Percentiles rank a stretch among this genome's conserved stretches.
These are phyloP conservation scores for Mycena sanguinolenta DNA, from an alignment of 768 basidiomycete genomes.

Conservation along the genomic window DNA sequence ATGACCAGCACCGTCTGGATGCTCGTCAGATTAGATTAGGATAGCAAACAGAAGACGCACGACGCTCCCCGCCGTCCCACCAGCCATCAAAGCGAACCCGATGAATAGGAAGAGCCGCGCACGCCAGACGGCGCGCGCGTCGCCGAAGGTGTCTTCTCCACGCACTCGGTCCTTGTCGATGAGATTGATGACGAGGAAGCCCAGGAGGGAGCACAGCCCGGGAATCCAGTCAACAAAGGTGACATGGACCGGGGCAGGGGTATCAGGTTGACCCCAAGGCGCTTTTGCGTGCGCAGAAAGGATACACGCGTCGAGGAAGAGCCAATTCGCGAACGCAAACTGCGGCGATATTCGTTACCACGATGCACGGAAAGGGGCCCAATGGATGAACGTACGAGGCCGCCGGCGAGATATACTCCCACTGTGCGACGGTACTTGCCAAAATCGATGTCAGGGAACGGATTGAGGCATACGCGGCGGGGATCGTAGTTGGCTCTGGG, in stretches of 20 bases:
- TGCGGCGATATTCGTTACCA: slow-evolving; percentile 44
- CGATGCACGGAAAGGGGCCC: too few species aligned
- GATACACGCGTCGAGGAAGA: slow-evolving; percentile 93
- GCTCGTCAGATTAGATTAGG: not conserved
- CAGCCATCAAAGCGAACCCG: slow-evolving; percentile 97
- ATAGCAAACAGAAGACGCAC: slow-evolving; percentile 68
- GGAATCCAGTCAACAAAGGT: slow-evolving; percentile 98
- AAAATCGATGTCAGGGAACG: slow-evolving; percentile 82
- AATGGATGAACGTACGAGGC: slow-evolving; percentile 72
- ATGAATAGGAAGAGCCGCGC: slow-evolving; percentile 93
- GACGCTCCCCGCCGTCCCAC: slow-evolving; percentile 96
- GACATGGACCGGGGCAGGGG: slow-evolving; percentile 78
- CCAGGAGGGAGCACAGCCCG: slow-evolving; percentile 91
- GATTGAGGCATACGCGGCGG: slow-evolving; percentile 61
- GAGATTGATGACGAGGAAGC: slow-evolving; percentile 92
- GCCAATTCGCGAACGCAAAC: slow-evolving; percentile 97
- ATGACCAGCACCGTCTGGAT: slow-evolving; percentile 86
- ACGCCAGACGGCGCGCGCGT: slow-evolving; percentile 89
- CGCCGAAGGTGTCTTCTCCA: slow-evolving; percentile 81
- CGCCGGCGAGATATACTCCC: slow-evolving; percentile 93
- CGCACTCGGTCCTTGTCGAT: slow-evolving; percentile 94
- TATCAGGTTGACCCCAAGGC: slow-evolving; percentile 78
- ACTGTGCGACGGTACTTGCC: slow-evolving; percentile 85
- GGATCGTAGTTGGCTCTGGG: slow-evolving; percentile 30
- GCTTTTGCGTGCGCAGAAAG: slow-evolving; percentile 88